phyloP scores from a whole-genome alignment of 176 grass and related monocot genomes.

The Avena sativa region DNA sequence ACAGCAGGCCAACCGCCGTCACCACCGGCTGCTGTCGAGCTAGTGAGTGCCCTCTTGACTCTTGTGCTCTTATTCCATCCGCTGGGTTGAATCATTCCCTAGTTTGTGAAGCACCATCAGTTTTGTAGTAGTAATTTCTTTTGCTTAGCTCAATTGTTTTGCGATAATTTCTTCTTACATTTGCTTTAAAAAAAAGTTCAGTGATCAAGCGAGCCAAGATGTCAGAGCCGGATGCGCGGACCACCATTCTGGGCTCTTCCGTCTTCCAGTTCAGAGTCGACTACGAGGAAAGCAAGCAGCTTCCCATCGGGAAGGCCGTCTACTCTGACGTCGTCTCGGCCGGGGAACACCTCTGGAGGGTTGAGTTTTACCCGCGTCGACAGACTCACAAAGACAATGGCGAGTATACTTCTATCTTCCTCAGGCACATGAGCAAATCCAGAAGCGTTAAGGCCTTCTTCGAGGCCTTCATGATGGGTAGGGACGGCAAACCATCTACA shows the following conservation, averaged over 20 bases:
- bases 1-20: not conserved
- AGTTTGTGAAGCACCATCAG: not conserved
- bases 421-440: not conserved
- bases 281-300: not conserved
- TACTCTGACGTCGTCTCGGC: not conserved
- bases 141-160: not conserved
- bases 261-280: not conserved
- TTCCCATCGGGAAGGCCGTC: not conserved
- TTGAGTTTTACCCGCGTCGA: not conserved
- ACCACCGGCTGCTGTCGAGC: not conserved
- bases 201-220: constrained; percentile 14
- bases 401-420: not conserved
- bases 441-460: not conserved
- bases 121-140: not conserved
- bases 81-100: not conserved
- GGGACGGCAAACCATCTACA: not conserved
- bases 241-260: not conserved
- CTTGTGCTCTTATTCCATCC: not conserved
- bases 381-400: not conserved
- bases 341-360: not conserved
- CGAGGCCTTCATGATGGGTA: not conserved
- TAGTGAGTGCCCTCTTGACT: not conserved
- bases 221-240: not conserved
- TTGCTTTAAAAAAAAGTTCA: not conserved
- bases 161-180: not conserved